Conservation (phyloP, 78 protist genomes). For the Dictyostelium discoideum region DNA sequence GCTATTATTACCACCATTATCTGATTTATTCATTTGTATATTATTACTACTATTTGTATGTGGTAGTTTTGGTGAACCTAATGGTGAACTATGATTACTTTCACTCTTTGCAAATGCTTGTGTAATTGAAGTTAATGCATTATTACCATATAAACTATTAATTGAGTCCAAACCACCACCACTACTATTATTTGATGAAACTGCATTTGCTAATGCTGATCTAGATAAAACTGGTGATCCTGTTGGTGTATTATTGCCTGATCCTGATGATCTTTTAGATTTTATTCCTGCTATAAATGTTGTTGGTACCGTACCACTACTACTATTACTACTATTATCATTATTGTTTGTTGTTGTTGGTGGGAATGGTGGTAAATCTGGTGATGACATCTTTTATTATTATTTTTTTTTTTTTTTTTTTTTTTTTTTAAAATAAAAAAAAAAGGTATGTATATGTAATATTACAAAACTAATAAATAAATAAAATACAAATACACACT, state of each 20-base stretch:
- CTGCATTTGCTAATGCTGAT: neutral
- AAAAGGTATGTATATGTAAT: neutral
- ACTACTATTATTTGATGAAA: neutral
- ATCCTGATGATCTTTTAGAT: constrained; percentile 14
- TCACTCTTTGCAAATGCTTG: neutral
- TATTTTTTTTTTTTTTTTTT: neutral
- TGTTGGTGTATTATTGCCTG: neutral
- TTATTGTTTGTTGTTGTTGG: neutral
- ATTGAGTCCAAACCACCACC: neutral
- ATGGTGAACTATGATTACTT: neutral
- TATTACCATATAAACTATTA: constrained; percentile 1
- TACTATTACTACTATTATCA: neutral
- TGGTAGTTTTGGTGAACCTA: constrained; percentile 16
- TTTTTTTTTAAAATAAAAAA: neutral
- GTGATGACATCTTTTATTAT: neutral
- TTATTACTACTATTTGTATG: neutral
- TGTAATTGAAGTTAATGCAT: constrained; percentile 6
- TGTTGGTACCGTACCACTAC: neutral
- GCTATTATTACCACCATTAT: neutral
- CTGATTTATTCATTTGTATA: neutral
- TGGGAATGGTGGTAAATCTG: neutral
- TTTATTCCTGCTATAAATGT: neutral
- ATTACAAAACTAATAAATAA: neutral
- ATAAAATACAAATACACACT: neutral
- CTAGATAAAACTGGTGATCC: constrained; percentile 12